Base-by-base conservation (phyloP, 352 stramenopile genomes). In the Phytophthora ramorum region DNA sequence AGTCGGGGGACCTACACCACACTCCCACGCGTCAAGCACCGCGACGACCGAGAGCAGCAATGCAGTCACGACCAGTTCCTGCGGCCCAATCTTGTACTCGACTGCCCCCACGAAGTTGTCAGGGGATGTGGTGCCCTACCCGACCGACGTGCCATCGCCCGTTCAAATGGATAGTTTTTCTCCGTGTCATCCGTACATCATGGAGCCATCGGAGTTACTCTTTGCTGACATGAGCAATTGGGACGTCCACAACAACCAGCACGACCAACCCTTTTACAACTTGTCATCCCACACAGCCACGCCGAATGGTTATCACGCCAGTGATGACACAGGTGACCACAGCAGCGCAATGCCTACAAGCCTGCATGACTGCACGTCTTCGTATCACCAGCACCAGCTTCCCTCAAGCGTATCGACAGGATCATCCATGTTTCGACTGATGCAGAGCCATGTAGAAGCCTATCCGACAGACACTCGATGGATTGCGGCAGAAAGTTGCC, bases 101-200 rank as follows among this genome's bases (percentile, higher is more conserved):
- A 43, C 13, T 30, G 34, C 54, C 7, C 37, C 48, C 19, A 72
- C 38, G 30, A 80, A 75, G 47, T 16, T 69, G 13, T 22, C 32
- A 5, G 45, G 32, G 24, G 55, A 69, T 45, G 34, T 17, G 16
- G 4, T 53, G 19, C 63, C 63, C 16, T 66, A 56, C n/a, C 54
- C 68, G 43, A 63, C 52, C 8, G 62, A 67, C 44, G 44, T 37
- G 2, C 43, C 61, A 16, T 78, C 72, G 41, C 66, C 75, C 2
- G 72, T 71, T 63, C 75, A 80, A 53, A 76, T 86, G 75, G 75
- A 80, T 49, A 64, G n/a, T 28, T 75, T 86, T 56, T 20, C 63
- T 66, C 63, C 73, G 13, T 84, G 75, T 26, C 44, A 82, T 19
- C 49, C 61, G 12, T 69, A 73, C 32, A 22, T 57, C 20, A 43